Percentiles rank a stretch among this genome's conserved stretches.
These are phyloP conservation scores for Lippia alba DNA, from an alignment of 305 asterid species.

Conservation along the genomic window DNA sequence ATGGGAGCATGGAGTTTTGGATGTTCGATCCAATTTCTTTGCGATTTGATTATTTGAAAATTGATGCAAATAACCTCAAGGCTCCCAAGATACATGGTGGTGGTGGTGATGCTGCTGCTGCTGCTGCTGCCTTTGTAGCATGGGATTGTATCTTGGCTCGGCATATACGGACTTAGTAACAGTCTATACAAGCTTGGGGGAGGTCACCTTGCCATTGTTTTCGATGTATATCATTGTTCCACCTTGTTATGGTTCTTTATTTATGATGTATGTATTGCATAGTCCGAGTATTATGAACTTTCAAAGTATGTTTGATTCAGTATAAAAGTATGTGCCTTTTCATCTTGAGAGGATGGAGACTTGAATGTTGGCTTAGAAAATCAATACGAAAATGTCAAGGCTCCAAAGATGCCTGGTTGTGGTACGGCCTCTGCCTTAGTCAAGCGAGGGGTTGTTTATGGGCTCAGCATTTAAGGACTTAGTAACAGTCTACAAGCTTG, in stretches of 20 bases:
- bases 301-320: no score
- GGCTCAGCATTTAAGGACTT: no score
- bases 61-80: constrained; percentile 71
- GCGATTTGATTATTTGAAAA: constrained; percentile 34
- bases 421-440: no score
- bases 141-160: constrained; percentile 74
- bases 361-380: no score
- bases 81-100: constrained; percentile 89
- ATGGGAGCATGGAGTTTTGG: background rate
- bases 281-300: background rate
- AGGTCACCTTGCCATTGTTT: constrained; percentile 96
- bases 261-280: no score
- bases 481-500: no score
- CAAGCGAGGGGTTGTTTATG: no score
- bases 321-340: no score
- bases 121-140: constrained; percentile 66
- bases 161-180: constrained; percentile 73
- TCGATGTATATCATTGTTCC: constrained; percentile 46
- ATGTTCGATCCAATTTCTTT: constrained; percentile 1
- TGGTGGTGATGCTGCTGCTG: no score
- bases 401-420: no score
- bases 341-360: no score
- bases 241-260: background rate
- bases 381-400: no score
- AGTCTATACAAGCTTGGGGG: constrained; percentile 98